These are phyloP conservation scores for Phytopythium litorale DNA, from an alignment of 352 stramenopile genomes.

Conservation along the genomic window DNA sequence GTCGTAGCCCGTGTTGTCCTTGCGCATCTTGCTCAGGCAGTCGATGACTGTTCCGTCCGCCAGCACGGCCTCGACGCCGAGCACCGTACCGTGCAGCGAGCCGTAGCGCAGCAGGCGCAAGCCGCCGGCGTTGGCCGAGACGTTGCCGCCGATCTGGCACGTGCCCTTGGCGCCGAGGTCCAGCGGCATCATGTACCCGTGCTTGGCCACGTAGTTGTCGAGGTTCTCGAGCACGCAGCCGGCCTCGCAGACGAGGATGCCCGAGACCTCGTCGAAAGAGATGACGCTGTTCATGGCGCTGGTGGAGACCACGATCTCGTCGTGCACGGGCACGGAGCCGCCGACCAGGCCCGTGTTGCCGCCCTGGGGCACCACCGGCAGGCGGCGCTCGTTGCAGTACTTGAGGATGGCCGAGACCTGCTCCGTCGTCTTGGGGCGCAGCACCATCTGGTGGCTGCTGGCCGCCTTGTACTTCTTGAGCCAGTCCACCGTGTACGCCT, in stretches of 20 bases:
- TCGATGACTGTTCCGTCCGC: conserved; percentile 90
- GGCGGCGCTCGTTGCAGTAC: conserved; percentile 88
- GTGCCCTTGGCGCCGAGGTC: conserved; percentile 97
- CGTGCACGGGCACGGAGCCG: conserved; percentile 83
- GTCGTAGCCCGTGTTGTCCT: conserved; percentile 98
- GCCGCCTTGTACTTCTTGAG: conserved; percentile 78
- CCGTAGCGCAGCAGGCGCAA: conserved; percentile 93
- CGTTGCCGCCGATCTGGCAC: conserved; percentile 97
- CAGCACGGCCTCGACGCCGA: conserved; percentile 95
- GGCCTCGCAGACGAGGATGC: conserved; percentile 83
- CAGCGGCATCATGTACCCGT: conserved; percentile 91
- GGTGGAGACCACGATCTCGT: conserved; percentile 94
- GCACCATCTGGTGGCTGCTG: conserved; percentile 66
- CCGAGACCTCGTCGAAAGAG: conserved; percentile 86
- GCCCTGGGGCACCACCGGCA: conserved; percentile 94
- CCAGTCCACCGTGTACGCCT: conserved; percentile 78
- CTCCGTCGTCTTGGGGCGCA: conserved; percentile 85
- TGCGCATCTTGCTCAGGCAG: conserved; percentile 90
- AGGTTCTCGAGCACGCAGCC: conserved; percentile 95
- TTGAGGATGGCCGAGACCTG: conserved; percentile 88
- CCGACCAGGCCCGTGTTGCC: conserved; percentile 98
- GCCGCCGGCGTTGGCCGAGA: conserved; percentile 95
- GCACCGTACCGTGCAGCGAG: conserved; percentile 91
- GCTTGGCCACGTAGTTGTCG: conserved; percentile 82
- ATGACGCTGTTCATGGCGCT: conserved; percentile 91